Evolutionary conservation across 306 rosid genomes (phyloP).

Genomic region (Trifolium subterraneum): DNA sequence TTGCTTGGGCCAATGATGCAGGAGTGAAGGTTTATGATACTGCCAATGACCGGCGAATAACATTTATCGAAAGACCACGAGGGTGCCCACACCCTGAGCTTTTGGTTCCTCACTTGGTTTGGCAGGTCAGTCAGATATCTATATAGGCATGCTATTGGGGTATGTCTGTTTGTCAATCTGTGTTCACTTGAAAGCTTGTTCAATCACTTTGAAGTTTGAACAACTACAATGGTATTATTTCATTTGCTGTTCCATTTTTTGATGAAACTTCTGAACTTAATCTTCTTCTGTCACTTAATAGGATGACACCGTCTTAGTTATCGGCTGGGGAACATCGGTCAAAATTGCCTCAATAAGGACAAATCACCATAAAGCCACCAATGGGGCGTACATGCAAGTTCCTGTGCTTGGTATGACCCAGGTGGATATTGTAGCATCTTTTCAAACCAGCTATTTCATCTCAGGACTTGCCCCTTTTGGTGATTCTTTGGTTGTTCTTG

Average conservation of each 20-base stretch:
- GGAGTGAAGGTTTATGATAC: conserved; percentile 97
- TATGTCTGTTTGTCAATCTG: conserved; percentile 36
- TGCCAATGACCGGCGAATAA: conserved; percentile 85
- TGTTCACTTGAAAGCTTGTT: conserved; percentile 30
- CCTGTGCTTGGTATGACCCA: conserved; percentile 71
- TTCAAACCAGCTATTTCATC: conserved; percentile 86
- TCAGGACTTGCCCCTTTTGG: conserved; percentile 98
- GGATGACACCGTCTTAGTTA: conserved; percentile 90
- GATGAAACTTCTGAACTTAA: conserved; percentile 42
- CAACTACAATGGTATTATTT: conserved; percentile 24
- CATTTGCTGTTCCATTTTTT: conserved; percentile 28
- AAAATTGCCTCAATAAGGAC: conserved; percentile 84
- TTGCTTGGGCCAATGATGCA: conserved; percentile 98
- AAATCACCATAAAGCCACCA: conserved; percentile 60
- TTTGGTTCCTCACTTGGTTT: conserved; percentile 91
- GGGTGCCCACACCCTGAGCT: conserved; percentile 94
- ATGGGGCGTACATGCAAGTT: conserved; percentile 67
- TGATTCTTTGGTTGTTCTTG: conserved; percentile 90
- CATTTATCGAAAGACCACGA: conserved; percentile 92
- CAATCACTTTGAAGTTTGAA: conserved; percentile 10
- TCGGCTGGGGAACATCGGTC: conserved; percentile 98
- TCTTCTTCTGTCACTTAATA: conserved; percentile 48
- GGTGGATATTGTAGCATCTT: conserved; percentile 98
- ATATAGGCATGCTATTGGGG: conserved; percentile 30
- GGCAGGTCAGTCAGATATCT: conserved; percentile 84